Evolutionary conservation across 495 filamentous ascomycete species (phyloP).

Genomic region (Trichocladium uniseriatum): DNA sequence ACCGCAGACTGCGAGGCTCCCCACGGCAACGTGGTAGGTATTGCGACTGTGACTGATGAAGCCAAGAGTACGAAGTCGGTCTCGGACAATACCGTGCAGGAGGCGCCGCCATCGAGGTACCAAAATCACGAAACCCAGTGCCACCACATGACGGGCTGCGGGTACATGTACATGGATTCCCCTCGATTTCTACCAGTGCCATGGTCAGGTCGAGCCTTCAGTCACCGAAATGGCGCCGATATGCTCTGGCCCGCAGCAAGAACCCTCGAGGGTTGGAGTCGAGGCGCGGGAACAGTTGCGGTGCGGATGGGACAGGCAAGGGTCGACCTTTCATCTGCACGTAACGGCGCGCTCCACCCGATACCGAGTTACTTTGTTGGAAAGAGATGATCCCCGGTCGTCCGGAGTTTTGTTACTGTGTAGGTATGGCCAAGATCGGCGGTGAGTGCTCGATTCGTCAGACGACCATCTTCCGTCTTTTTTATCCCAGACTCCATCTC

Average conservation of each 20-base stretch:
- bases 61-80: no score
- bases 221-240: no score
- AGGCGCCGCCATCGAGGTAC: neutral
- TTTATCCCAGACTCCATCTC: no score
- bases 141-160: neutral
- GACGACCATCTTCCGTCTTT: neutral
- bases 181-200: no score
- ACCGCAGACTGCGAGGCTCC: neutral
- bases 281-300: neutral
- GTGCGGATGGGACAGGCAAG: neutral
- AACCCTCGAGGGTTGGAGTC: no score
- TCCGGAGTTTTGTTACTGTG: no score
- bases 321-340: neutral
- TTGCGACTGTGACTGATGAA: neutral
- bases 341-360: neutral
- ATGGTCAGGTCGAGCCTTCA: no score
- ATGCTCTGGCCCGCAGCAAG: no score
- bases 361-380: neutral
- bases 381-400: no score
- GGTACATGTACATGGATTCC: neutral
- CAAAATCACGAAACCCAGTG: neutral
- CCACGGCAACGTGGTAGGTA: no score
- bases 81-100: neutral
- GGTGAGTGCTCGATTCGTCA: constrained; percentile 2
- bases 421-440: neutral